Conservation (phyloP, 495 filamentous ascomycete genomes). For the Aspergillus heteromorphus region DNA sequence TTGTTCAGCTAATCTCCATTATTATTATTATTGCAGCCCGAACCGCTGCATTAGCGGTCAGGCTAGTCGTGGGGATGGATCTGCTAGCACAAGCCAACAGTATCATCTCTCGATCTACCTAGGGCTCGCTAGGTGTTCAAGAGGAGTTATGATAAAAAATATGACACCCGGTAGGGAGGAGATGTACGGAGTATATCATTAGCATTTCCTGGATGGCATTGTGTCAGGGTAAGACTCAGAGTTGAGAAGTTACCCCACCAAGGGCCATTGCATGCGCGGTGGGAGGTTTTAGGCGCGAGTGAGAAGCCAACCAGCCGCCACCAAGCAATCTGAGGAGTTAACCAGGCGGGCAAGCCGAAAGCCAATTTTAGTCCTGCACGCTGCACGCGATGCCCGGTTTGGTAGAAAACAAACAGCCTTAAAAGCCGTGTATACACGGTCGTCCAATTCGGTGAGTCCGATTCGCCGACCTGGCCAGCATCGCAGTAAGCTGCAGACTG, state of each 20-base stretch:
- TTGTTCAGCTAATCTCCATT: not conserved
- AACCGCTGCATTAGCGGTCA: not conserved
- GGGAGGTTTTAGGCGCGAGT: not conserved
- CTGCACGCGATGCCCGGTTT: not conserved
- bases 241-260: too few relatives aligned
- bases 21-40: too few relatives aligned
- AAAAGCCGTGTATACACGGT: too few relatives aligned
- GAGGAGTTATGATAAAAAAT: too few relatives aligned
- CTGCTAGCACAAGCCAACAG: not conserved
- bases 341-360: not conserved
- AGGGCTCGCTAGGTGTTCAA: not conserved
- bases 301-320: not conserved
- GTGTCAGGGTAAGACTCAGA: too few relatives aligned
- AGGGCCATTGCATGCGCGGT: too few relatives aligned
- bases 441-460: too few relatives aligned
- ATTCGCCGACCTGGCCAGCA: too few relatives aligned
- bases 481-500: too few relatives aligned
- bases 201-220: too few relatives aligned
- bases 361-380: not conserved
- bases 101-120: not conserved
- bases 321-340: not conserved
- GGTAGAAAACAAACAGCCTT: not conserved
- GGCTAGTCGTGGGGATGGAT: not conserved
- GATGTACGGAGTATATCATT: too few relatives aligned
- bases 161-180: too few relatives aligned